Evolutionary conservation across 192 early-diverging fungal species (phyloP).

Genomic region (Powellomyces hirtus): DNA sequence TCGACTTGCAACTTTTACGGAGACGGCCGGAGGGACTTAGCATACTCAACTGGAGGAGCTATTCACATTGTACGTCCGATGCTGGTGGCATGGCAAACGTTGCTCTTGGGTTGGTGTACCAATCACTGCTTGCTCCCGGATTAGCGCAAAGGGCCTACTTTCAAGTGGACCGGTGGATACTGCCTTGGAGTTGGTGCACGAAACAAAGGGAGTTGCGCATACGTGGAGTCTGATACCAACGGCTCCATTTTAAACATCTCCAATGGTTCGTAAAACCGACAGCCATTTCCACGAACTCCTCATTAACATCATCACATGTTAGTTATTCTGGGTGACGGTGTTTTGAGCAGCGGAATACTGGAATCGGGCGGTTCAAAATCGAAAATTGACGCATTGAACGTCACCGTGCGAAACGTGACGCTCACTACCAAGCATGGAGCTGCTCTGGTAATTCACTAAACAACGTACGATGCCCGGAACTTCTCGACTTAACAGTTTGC

Average conservation of each 20-base stretch:
- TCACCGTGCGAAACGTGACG: neutral
- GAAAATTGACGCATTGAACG: neutral
- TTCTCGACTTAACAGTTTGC: neutral
- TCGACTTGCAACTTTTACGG: neutral
- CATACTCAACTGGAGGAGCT: neutral
- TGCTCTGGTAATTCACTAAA: neutral
- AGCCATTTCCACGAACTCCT: neutral
- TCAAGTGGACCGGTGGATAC: neutral
- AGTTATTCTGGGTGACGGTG: neutral
- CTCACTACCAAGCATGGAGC: neutral
- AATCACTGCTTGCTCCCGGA: neutral
- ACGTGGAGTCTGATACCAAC: neutral
- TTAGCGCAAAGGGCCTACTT: neutral
- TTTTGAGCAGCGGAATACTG: neutral
- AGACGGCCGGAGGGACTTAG: neutral
- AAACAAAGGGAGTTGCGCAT: neutral
- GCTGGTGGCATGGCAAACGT: neutral
- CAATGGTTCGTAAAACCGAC: neutral
- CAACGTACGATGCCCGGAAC: neutral
- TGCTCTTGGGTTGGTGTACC: neutral
- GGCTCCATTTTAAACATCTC: neutral
- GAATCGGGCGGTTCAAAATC: neutral
- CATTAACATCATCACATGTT: neutral
- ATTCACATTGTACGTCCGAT: neutral
- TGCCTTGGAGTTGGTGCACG: neutral